A percentile compares a stretch with the other conserved stretches of the same genome.
Evolutionary conservation across 2,329 filamentous ascomycete genomes (phyloP).

Genomic region (Alternaria incomplexa): DNA sequence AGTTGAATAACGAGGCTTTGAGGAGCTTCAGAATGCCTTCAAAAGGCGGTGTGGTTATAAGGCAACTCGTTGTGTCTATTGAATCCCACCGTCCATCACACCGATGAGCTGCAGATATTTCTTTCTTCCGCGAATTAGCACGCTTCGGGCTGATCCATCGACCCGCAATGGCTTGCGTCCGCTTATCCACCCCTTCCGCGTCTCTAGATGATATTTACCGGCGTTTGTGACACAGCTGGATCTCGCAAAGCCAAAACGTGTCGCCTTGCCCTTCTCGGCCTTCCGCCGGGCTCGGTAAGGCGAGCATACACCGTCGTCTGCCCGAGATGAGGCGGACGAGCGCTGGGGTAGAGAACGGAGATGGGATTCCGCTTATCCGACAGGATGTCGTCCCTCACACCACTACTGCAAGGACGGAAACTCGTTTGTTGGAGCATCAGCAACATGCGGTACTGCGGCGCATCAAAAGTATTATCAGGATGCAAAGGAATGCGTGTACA

Average conservation of each 20-base stretch:
- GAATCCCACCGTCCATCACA: conserved; percentile 21
- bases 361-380: conserved; percentile 25
- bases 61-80: conserved; percentile 1
- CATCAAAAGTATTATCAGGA: conserved; percentile 20
- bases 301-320: neutral
- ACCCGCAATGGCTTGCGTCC: conserved; percentile 23
- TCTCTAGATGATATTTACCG: conserved; percentile 12
- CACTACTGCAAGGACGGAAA: conserved; percentile 32
- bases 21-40: neutral
- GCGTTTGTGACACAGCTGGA: conserved; percentile 14
- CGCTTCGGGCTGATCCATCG: conserved; percentile 12
- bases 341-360: conserved; percentile 19
- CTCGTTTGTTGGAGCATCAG: conserved; percentile 24
- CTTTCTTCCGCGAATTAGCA: conserved; percentile 23
- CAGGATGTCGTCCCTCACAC: conserved; percentile 18
- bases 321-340: conserved; percentile 24
- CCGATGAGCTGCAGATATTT: conserved; percentile 16
- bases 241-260: conserved; percentile 3
- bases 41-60: conserved; percentile 22
- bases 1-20: neutral
- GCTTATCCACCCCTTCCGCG: conserved; percentile 21
- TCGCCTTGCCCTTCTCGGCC: neutral
- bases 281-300: neutral
- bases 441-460: conserved; percentile 27
- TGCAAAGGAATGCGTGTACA: conserved; percentile 24